Evolutionary conservation across 805 yeast species (phyloP).

Genomic region (Kazachstania kunashirensis): DNA sequence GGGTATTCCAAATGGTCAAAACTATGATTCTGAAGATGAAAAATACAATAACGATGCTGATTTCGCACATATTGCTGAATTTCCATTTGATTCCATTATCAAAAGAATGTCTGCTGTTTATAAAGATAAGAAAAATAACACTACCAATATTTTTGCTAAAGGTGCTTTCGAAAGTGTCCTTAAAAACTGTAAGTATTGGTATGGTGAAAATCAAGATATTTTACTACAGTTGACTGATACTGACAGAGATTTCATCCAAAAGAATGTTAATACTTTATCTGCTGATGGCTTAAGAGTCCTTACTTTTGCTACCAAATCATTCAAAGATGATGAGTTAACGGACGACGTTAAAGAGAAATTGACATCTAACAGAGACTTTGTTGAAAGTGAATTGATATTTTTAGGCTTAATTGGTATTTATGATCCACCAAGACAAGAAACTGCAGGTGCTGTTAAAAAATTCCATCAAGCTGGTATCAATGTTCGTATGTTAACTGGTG

Average conservation of each 20-base stretch:
- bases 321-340: constrained; percentile 28
- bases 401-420: constrained; percentile 89
- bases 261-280: constrained; percentile 58
- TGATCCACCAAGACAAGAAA: constrained; percentile 93
- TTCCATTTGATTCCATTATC: constrained; percentile 75
- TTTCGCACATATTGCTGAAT: constrained; percentile 51
- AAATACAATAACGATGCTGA: constrained; percentile 39
- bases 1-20: constrained; percentile 2
- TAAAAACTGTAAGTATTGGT: constrained; percentile 49
- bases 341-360: constrained; percentile 21
- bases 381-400: constrained; percentile 58
- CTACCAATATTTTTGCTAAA: constrained; percentile 58
- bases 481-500: constrained; percentile 97
- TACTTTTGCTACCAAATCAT: constrained; percentile 50
- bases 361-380: constrained; percentile 26
- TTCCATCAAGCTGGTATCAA: constrained; percentile 90
- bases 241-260: constrained; percentile 36
- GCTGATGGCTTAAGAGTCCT: constrained; percentile 77
- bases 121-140: constrained; percentile 46
- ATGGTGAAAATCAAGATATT: constrained; percentile 44
- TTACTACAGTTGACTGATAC: constrained; percentile 44
- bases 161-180: constrained; percentile 83
- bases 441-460: constrained; percentile 59
- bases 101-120: constrained; percentile 79
- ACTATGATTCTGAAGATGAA: constrained; percentile 7